Evolutionary conservation across 148 eudicot species (phyloP).

Genomic region (Beta vulgaris): DNA sequence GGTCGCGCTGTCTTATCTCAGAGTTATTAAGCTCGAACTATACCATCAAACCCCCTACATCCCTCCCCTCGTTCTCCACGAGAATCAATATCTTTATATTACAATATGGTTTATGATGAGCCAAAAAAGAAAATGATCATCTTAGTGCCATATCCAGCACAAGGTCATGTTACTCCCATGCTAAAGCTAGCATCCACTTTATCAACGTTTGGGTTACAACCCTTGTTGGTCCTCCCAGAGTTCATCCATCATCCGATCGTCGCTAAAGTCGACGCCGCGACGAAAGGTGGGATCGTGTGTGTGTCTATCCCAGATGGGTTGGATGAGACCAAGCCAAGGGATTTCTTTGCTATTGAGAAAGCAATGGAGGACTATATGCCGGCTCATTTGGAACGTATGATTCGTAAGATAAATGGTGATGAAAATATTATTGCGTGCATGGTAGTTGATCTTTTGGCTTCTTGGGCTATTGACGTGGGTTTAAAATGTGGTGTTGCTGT

Average conservation of each 20-base stretch:
- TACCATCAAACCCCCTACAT: no score
- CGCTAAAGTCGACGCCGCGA: constrained; percentile 11
- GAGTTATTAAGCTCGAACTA: no score
- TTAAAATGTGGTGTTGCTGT: constrained; percentile 32
- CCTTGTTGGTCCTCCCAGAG: constrained; percentile 41
- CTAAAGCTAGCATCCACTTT: constrained; percentile 34
- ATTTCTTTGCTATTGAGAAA: constrained; percentile 37
- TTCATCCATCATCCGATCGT: constrained; percentile 34
- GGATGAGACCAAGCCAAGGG: constrained; percentile 23
- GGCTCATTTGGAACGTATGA: constrained; percentile 29
- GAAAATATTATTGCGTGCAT: constrained; percentile 29
- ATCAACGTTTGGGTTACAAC: constrained; percentile 26
- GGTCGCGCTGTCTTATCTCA: no score
- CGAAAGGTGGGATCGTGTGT: constrained; percentile 19
- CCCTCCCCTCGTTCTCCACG: no score
- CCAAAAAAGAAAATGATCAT: constrained; percentile 29
- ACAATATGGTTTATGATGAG: constrained; percentile 22
- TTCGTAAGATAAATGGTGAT: constrained; percentile 16
- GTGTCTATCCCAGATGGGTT: constrained; percentile 32
- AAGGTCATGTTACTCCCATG: constrained; percentile 50
- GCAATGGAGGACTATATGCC: constrained; percentile 47
- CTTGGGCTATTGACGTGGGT: constrained; percentile 65
- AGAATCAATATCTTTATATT: background rate
- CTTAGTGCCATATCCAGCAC: constrained; percentile 45
- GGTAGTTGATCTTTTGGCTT: constrained; percentile 49